A percentile compares a stretch with the other conserved stretches of the same genome.
These are phyloP conservation scores for Penstemon davidsonii DNA, from an alignment of 257 asterid species.

Conservation along the genomic window DNA sequence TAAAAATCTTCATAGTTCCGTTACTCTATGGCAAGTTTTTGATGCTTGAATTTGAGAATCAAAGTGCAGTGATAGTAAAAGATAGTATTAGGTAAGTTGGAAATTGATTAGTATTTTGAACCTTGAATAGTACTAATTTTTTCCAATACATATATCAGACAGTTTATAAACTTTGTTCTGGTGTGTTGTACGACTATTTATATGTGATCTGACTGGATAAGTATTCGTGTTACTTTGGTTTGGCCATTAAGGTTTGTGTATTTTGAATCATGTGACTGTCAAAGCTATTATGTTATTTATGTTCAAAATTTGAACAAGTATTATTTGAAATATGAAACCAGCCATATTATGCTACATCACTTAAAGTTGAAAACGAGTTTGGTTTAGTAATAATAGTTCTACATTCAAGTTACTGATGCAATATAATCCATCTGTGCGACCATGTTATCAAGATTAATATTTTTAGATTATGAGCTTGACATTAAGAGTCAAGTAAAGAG, in stretches of 20 bases:
- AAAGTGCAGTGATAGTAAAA: neutral
- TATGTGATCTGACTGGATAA: too few relatives aligned
- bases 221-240: too few relatives aligned
- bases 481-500: neutral
- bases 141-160: neutral
- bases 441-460: neutral
- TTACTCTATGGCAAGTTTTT: constrained; percentile 6
- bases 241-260: too few relatives aligned
- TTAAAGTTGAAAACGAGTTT: too few relatives aligned
- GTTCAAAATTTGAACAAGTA: too few relatives aligned
- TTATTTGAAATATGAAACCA: too few relatives aligned
- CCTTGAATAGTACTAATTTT: neutral
- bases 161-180: neutral
- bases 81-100: constrained; percentile 1
- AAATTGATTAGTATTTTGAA: neutral
- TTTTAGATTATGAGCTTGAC: neutral
- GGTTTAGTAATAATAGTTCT: neutral
- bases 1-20: neutral
- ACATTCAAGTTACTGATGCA: neutral
- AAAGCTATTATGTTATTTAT: too few relatives aligned
- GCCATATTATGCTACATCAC: neutral
- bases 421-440: neutral
- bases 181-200: constrained; percentile 3
- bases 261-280: too few relatives aligned
- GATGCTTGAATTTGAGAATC: constrained; percentile 3